Conservation (phyloP, 208 protist species). For the Leishmania martiniquensis region DNA sequence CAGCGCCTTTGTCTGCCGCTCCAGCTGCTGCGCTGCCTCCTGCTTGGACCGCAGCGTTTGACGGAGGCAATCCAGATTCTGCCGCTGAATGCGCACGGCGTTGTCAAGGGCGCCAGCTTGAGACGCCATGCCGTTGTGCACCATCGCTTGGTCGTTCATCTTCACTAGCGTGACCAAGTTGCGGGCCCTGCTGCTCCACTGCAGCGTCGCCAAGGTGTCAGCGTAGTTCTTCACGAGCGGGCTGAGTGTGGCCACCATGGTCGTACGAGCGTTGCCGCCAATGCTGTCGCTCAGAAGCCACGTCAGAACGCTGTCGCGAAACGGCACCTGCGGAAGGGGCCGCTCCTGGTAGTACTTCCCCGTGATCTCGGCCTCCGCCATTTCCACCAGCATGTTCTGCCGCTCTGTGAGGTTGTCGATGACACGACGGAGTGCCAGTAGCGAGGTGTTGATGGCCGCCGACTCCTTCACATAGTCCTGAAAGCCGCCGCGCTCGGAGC, state of each 20-base stretch:
- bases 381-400: conserved; percentile 91
- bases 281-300: conserved; percentile 93
- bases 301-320: conserved; percentile 89
- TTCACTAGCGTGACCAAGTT: conserved; percentile 90
- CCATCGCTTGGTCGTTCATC: conserved; percentile 84
- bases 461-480: conserved; percentile 92
- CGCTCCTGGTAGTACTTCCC: conserved; percentile 56
- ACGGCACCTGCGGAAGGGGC: conserved; percentile 88
- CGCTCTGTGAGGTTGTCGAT: conserved; percentile 91
- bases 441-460: conserved; percentile 90
- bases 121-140: conserved; percentile 70
- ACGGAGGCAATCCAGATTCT: conserved; percentile 84
- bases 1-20: conserved; percentile 48
- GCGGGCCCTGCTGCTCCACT: conserved; percentile 91
- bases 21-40: conserved; percentile 57
- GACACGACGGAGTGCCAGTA: conserved; percentile 82
- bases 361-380: conserved; percentile 78
- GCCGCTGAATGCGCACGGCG: conserved; percentile 73
- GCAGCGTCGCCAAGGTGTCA: conserved; percentile 89
- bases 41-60: conserved; percentile 78
- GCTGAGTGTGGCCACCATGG: conserved; percentile 91
- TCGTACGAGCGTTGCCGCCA: conserved; percentile 91
- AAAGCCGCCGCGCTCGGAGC: conserved; percentile 91
- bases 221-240: conserved; percentile 90
- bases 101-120: conserved; percentile 79